These are phyloP conservation scores for Brassica rapa DNA, from an alignment of 345 rosid species.

Conservation along the genomic window DNA sequence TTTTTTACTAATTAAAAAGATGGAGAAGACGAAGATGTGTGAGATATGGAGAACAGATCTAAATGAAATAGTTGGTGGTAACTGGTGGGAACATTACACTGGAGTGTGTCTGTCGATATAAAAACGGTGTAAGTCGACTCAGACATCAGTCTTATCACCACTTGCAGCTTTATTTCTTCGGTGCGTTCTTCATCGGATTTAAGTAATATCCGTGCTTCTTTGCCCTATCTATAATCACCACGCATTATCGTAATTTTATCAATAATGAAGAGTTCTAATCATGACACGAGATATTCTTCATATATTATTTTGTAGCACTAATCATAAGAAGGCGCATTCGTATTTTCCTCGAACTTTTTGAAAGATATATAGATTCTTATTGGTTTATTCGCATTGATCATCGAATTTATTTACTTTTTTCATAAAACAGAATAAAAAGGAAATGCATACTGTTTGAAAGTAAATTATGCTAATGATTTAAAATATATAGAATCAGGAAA, in stretches of 20 bases:
- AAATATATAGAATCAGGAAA: neutral
- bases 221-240: slow-evolving; percentile 21
- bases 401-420: neutral
- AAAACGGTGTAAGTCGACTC: slow-evolving; percentile 41
- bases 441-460: slow-evolving; percentile 6
- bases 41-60: slow-evolving; percentile 31
- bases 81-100: slow-evolving; percentile 33
- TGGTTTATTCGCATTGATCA: neutral
- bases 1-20: slow-evolving; percentile 20
- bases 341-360: neutral
- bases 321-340: slow-evolving; percentile 26
- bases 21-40: slow-evolving; percentile 10
- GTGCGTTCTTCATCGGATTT: slow-evolving; percentile 43
- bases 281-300: slow-evolving; percentile 23
- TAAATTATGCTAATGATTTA: slow-evolving; percentile 12
- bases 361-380: neutral
- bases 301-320: slow-evolving; percentile 29
- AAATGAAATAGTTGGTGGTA: slow-evolving; percentile 24
- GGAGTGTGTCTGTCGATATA: slow-evolving; percentile 18
- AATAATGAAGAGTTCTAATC: slow-evolving; percentile 9
- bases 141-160: slow-evolving; percentile 36
- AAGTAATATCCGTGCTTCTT: slow-evolving; percentile 20
- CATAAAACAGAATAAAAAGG: neutral
- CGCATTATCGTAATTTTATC: neutral
- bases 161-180: slow-evolving; percentile 35